Evolutionary conservation across 192 early-diverging fungal genomes (phyloP).

Genomic region (Gamsiella multidivaricata): DNA sequence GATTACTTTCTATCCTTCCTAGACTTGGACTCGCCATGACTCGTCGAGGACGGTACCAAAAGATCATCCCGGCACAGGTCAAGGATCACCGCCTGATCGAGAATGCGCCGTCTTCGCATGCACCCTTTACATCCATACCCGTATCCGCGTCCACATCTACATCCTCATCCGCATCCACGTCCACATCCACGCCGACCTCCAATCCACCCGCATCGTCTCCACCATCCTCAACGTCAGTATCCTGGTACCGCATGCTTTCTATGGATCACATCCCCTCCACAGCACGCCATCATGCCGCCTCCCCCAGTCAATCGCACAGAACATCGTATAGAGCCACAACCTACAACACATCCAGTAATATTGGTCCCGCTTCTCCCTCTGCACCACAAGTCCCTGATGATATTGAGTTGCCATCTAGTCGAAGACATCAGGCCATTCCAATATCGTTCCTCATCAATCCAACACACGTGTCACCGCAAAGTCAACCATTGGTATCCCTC

Average conservation of each 20-base stretch:
- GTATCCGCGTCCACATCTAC: neutral
- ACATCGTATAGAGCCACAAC: neutral
- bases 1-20: neutral
- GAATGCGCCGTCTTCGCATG: no score
- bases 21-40: neutral
- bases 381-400: neutral
- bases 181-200: neutral
- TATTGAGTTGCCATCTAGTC: neutral
- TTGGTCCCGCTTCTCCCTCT: neutral
- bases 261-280: no score
- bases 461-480: slow-evolving; percentile 8
- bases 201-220: neutral
- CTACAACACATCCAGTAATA: neutral
- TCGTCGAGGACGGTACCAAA: neutral
- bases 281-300: no score
- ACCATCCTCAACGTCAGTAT: neutral
- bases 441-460: slow-evolving; percentile 41
- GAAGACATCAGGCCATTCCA: slow-evolving; percentile 28
- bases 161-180: neutral
- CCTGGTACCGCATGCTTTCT: no score
- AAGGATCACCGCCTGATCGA: neutral
- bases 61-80: neutral
- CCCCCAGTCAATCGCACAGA: neutral
- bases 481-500: neutral
- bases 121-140: neutral